phyloP scores from a whole-genome alignment of 2,329 filamentous ascomycete species.

The Coniochaeta sp. region DNA sequence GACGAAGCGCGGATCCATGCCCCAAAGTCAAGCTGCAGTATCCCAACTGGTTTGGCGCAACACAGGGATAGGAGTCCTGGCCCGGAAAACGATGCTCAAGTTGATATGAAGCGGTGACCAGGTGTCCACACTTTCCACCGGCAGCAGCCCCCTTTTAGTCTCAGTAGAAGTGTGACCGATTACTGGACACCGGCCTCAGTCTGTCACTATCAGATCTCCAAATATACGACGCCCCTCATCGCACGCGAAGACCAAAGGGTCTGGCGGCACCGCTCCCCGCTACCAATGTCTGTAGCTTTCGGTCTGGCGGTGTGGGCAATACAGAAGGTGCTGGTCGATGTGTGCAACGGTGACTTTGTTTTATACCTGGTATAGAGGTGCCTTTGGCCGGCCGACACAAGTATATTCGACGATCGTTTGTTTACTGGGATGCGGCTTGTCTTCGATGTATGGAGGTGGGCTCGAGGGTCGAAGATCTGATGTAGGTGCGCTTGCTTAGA shows the following conservation, averaged over 20 bases:
- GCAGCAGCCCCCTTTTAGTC: background rate
- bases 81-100: constrained; percentile 3
- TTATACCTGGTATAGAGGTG: background rate
- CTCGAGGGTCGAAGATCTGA: background rate
- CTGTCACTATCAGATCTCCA: background rate
- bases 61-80: background rate
- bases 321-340: background rate
- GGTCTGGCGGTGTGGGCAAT: background rate
- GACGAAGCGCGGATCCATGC: constrained; percentile 58
- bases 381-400: background rate
- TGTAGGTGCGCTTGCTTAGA: background rate
- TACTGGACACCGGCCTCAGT: constrained; percentile 7
- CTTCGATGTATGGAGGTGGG: background rate
- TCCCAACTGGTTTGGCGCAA: background rate
- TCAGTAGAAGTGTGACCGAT: constrained; percentile 23
- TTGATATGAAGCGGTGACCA: background rate
- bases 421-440: background rate
- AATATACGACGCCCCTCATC: constrained; percentile 32
- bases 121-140: background rate
- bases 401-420: background rate
- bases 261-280: constrained; percentile 17
- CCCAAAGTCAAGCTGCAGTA: constrained; percentile 13
- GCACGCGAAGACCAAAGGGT: constrained; percentile 27
- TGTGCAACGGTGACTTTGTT: background rate
- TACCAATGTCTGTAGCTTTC: background rate